Conservation (phyloP, 768 basidiomycete species). For the Boletus huronensis region DNA sequence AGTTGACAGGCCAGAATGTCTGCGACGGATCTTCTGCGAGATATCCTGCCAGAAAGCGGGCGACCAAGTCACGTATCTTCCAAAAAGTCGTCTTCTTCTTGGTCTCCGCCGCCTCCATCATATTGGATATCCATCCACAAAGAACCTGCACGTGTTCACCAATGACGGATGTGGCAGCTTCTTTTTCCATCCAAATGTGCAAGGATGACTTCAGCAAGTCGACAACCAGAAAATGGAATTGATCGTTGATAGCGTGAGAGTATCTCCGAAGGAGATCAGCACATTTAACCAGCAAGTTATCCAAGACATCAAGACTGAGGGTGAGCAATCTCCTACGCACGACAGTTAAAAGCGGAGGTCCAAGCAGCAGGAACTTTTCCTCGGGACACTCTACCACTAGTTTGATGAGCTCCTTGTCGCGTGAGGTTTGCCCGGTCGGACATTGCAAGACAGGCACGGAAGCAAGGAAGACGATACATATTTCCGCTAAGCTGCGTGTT, state of each 20-base stretch:
- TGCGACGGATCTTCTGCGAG: conserved; percentile 55
- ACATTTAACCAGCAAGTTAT: conserved; percentile 52
- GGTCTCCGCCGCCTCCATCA: conserved; percentile 35
- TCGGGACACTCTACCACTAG: conserved; percentile 46
- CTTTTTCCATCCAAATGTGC: conserved; percentile 50
- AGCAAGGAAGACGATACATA: conserved; percentile 60
- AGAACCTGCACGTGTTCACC: conserved; percentile 46
- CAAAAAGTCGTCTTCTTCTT: conserved; percentile 52
- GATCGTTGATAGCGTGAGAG: conserved; percentile 50
- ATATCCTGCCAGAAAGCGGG: conserved; percentile 65
- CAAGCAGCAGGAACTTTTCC: conserved; percentile 58
- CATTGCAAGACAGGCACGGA: conserved; percentile 63
- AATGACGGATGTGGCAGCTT: conserved; percentile 32
- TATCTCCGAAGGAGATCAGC: conserved; percentile 52
- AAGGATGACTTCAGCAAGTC: conserved; percentile 63
- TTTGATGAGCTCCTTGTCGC: conserved; percentile 58
- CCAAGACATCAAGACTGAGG: conserved; percentile 48
- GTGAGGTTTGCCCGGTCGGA: conserved; percentile 52
- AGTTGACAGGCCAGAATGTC: conserved; percentile 41
- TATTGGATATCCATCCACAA: conserved; percentile 50
- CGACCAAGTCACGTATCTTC: conserved; percentile 61
- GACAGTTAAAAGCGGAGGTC: conserved; percentile 51
- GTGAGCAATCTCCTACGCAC: conserved; percentile 53
- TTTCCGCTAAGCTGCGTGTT: conserved; percentile 39
- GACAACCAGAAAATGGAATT: conserved; percentile 51